phyloP scores from a whole-genome alignment of 345 rosid genomes.

The Lepidium africanum region DNA sequence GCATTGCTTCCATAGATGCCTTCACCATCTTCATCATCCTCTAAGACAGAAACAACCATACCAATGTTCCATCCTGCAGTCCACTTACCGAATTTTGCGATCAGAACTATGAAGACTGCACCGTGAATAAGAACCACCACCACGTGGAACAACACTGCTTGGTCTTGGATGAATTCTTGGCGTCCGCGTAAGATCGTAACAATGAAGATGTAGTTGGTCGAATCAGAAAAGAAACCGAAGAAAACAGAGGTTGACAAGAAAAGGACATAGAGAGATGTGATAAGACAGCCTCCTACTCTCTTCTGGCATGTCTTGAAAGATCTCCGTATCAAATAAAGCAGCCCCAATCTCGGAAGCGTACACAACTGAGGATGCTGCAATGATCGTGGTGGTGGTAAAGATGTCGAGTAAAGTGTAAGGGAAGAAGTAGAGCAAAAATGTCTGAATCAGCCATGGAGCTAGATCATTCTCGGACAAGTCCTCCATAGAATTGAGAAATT shows the following conservation, averaged over 20 bases:
- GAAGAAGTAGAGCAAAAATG: background rate
- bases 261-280: slow-evolving; percentile 34
- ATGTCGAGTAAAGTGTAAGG: background rate
- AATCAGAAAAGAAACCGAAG: slow-evolving; percentile 20
- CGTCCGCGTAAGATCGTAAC: background rate
- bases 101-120: slow-evolving; percentile 4
- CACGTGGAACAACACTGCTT: background rate
- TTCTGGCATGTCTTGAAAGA: background rate
- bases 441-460: background rate
- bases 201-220: background rate
- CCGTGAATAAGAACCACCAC: slow-evolving; percentile 5
- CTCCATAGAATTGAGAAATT: background rate
- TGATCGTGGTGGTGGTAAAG: background rate
- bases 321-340: background rate
- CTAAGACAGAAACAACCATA: slow-evolving; percentile 31
- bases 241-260: slow-evolving; percentile 22
- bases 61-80: slow-evolving; percentile 38
- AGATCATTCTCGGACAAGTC: background rate
- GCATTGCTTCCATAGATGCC: slow-evolving; percentile 19
- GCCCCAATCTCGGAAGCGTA: background rate
- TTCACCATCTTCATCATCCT: slow-evolving; percentile 9
- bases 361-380: background rate
- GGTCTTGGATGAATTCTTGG: background rate
- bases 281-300: slow-evolving; percentile 28
- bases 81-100: slow-evolving; percentile 27